phyloP scores from a whole-genome alignment of 2,329 filamentous ascomycete species.

The Helotiales sp. region DNA sequence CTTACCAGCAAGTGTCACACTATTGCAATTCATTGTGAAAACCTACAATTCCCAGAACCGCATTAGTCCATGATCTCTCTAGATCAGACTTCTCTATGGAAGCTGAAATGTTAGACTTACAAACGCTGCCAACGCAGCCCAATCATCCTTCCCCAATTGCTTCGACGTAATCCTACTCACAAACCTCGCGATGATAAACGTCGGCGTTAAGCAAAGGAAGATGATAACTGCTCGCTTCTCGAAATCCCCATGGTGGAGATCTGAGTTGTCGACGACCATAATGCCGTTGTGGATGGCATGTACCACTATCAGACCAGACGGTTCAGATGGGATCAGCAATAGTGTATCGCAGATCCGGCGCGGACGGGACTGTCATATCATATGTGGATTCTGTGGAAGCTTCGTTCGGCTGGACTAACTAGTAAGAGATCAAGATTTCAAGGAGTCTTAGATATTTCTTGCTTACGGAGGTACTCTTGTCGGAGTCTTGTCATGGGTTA shows the following conservation, averaged over 20 bases:
- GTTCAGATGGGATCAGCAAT: neutral
- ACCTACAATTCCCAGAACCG: conserved; percentile 10
- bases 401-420: too few relatives aligned
- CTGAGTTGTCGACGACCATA: conserved; percentile 22
- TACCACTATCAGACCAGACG: neutral
- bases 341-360: neutral
- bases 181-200: conserved; percentile 22
- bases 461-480: too few relatives aligned
- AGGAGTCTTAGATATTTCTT: neutral
- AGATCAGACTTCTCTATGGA: neutral
- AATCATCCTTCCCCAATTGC: conserved; percentile 27
- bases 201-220: conserved; percentile 18
- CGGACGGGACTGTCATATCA: neutral
- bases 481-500: neutral
- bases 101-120: conserved; percentile 9
- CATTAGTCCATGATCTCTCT: neutral
- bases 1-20: conserved; percentile 25
- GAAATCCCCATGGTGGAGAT: conserved; percentile 27
- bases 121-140: conserved; percentile 23
- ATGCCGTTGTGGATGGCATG: neutral
- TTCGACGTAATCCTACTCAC: conserved; percentile 24
- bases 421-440: too few relatives aligned
- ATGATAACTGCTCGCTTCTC: conserved; percentile 23
- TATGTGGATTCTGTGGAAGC: neutral
- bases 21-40: conserved; percentile 21